Evolutionary conservation across 257 asterid species (phyloP).

Genomic region (Eustoma russellianum): DNA sequence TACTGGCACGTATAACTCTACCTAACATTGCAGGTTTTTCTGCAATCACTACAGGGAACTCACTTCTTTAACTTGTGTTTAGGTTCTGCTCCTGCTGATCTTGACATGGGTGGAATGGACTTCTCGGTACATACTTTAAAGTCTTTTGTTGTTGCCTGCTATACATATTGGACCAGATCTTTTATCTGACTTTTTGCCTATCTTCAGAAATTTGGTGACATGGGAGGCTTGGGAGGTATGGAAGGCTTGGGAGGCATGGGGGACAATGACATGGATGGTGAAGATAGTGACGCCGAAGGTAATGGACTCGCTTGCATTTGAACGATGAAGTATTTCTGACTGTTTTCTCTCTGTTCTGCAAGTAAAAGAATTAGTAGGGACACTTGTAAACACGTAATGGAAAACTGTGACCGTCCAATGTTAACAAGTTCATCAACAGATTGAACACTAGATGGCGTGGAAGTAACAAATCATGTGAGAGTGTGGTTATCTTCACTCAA

Average conservation of each 20-base stretch:
- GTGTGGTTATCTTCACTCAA: not conserved
- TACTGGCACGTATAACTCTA: slow-evolving; percentile 25
- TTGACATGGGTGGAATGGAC: slow-evolving; percentile 81
- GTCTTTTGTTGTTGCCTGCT: not conserved
- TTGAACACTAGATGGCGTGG: not conserved
- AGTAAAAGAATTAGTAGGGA: not conserved
- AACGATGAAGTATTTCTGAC: too few relatives aligned
- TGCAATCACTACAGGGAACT: not conserved
- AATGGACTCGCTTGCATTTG: slow-evolving; percentile 3
- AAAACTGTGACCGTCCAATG: not conserved
- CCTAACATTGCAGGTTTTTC: not conserved
- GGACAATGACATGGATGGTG: slow-evolving; percentile 8
- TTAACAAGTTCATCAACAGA: not conserved
- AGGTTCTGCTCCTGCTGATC: slow-evolving; percentile 54
- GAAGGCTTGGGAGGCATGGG: slow-evolving; percentile 28
- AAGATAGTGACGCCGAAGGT: slow-evolving; percentile 85
- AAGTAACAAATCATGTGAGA: not conserved
- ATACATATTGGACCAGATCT: not conserved
- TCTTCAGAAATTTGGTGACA: slow-evolving; percentile 57
- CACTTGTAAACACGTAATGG: not conserved
- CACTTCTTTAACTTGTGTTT: slow-evolving; percentile 8
- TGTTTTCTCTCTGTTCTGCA: not conserved
- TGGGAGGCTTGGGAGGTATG: slow-evolving; percentile 13
- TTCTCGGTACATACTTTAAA: slow-evolving; percentile 50
- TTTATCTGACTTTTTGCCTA: slow-evolving; percentile 12